Evolutionary conservation across 148 eudicot genomes (phyloP), one percentile per base, ranked within the genome.

Genomic region (Silene latifolia): DNA sequence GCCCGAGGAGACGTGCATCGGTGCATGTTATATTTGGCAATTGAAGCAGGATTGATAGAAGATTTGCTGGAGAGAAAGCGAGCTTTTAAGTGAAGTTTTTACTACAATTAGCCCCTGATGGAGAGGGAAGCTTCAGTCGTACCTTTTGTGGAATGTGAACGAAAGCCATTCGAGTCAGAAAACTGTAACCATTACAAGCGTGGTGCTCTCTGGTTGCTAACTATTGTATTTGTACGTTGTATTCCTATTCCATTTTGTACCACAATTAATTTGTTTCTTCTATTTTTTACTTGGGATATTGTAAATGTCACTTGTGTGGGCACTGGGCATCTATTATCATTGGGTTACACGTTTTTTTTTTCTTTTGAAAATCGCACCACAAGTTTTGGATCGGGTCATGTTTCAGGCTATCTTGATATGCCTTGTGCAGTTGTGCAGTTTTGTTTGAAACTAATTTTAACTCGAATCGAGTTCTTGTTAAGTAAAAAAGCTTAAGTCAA

Each of bases 101-200:
- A 32, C 35, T 32, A 32, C 5, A 4, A 4, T 2, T 32, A 32
- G 5, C 35, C 35, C 35, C 3, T 32, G 35, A 58, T 58, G 25
- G 62, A 58, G 24, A 58, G 20, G 23, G 23, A 21, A 58, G 23
- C 21, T 58, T 11, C 29, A 23, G 64, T 23, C 10, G 21, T 48
- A 61, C 29, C 29, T 21, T 61, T 23, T 23, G 65, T 61, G 65
- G 65, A 21, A 61, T 61, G 65, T 61, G 65, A 61, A 24, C 9
- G 35, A 61, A 61, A 61, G 24, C 27, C 4, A 27, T 51, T 51
- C 17, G 56, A 51, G 56, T 15, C 56, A 4, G 56, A 51, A 51
- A 51, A 51, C 9, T 51, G 56, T 51, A 51, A 12, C 18, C 56
- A 51, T 12, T 51, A 4, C 56, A 51, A 51, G 56, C 4, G 56